Conservation (phyloP, 106 monocot genomes). For the Ottelia alismoides region DNA sequence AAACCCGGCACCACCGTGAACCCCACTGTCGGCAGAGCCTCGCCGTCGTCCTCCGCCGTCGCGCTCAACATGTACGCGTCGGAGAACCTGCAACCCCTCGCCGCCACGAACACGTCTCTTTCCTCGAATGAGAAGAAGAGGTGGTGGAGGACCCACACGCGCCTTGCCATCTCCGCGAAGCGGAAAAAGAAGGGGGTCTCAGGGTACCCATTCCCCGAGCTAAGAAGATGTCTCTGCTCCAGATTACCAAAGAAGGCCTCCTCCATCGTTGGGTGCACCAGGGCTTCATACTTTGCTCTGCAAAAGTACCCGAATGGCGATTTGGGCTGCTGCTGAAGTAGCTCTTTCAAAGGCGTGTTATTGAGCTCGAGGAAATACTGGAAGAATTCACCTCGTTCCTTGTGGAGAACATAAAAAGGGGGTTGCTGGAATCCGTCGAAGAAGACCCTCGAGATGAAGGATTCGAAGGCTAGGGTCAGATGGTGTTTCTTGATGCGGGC, state of each 20-base stretch:
- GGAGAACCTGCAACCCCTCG: too few species aligned
- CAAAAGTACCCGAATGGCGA: conserved; percentile 4
- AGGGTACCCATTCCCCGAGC: background rate
- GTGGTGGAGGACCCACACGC: conserved; percentile 18
- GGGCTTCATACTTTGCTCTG: conserved; percentile 5
- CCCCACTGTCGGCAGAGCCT: too few species aligned
- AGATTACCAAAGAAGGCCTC: conserved; percentile 10
- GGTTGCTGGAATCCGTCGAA: conserved; percentile 10
- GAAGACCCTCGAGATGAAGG: conserved; percentile 10
- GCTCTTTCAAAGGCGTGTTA: background rate
- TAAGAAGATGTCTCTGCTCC: conserved; percentile 2
- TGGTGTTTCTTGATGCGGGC: background rate
- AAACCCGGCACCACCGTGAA: too few species aligned
- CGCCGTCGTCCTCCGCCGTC: too few species aligned
- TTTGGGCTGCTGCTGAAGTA: background rate
- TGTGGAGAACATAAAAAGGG: background rate
- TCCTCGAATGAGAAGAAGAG: conserved; percentile 18
- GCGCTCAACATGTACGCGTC: too few species aligned
- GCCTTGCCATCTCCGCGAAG: conserved; percentile 11
- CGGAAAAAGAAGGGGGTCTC: conserved; percentile 4
- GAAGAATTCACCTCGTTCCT: conserved; percentile 2
- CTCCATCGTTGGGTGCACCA: conserved; percentile 23
- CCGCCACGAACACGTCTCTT: too few species aligned
- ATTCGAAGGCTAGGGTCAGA: conserved; percentile 8
- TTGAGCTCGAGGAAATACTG: conserved; percentile 4